Evolutionary conservation across 176 grass and related monocot species (phyloP), one percentile per base, ranked within the genome.

Genomic region (Cenchrus purpureus): DNA sequence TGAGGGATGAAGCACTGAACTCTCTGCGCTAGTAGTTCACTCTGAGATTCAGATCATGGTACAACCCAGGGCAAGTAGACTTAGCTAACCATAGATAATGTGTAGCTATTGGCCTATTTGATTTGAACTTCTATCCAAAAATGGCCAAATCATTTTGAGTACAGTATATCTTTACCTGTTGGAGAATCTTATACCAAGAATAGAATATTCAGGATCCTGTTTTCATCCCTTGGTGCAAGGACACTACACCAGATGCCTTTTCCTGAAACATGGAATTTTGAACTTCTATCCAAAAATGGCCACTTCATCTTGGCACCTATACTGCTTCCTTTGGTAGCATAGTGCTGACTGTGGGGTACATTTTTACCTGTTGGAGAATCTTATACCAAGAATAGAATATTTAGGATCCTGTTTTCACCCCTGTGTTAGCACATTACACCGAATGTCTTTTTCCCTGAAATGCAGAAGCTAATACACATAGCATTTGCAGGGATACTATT

Each of bases 401-500:
- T 68, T 10, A 77, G 13, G 59, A 85, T 32, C 55, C 42, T 60
- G 48, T 80, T 79, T 67, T 0, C 28, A 62, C 79, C 15, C 3
- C 20, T 82, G 45, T 46, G 44, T 63, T 9, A 50, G 12, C 45
- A 8, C 34, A 34, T 68, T 52, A 78, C 32, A 57, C 62, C 2
- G 48, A 6, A 57, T 60, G 32, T 6, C 1, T 11, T 86, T 73
- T 53, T 73, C 15, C 20, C 5, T 62, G 37, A 34, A 59, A 44
- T 16, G 13, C 5, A 69, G 3, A 76, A 68, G 65, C 17, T 88
- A 44, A 86, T 71, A 45, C 34, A 25, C 76, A 3, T 29, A 71
- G 63, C 15, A n/a, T 77, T 2, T 67, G 22, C 90, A 98, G 97
- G 86, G 91, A 94, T 67, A 80, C 88, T 90, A 79, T 98, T 70